Evolutionary conservation across 805 yeast species (phyloP).

Genomic region (Candida glaebosa): DNA sequence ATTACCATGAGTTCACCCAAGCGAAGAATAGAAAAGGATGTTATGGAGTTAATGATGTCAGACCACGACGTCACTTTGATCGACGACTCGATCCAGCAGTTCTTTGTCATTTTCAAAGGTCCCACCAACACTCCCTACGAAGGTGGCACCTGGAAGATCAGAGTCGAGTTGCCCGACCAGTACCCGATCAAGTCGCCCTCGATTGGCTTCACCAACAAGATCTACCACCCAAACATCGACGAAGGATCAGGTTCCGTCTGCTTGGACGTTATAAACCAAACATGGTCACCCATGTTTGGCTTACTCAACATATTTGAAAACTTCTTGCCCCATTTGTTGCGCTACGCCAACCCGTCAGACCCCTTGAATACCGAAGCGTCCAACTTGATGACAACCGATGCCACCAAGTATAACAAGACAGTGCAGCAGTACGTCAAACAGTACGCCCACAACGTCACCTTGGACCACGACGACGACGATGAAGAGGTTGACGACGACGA

Average conservation of each 20-base stretch:
- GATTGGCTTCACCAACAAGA: conserved; percentile 86
- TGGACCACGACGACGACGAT: conserved; percentile 40
- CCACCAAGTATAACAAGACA: conserved; percentile 58
- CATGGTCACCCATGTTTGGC: conserved; percentile 98
- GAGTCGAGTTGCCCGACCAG: conserved; percentile 91
- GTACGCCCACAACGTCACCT: conserved; percentile 44
- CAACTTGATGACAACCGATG: conserved; percentile 67
- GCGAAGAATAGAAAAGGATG: conserved; percentile 89
- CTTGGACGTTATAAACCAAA: conserved; percentile 92
- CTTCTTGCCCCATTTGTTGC: conserved; percentile 84
- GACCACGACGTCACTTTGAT: conserved; percentile 83
- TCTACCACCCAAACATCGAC: conserved; percentile 94
- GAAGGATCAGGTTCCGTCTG: conserved; percentile 89
- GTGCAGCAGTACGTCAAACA: conserved; percentile 71
- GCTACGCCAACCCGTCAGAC: conserved; percentile 92
- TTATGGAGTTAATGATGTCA: conserved; percentile 95
- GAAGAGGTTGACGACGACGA: conserved; percentile 31
- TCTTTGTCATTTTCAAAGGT: conserved; percentile 79
- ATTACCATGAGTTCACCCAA: conserved; percentile 53
- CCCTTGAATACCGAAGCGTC: conserved; percentile 93
- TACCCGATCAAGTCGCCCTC: conserved; percentile 96
- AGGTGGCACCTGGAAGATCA: conserved; percentile 85
- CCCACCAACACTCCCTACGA: conserved; percentile 82
- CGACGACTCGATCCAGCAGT: conserved; percentile 77
- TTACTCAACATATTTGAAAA: conserved; percentile 86